Evolutionary conservation across 495 filamentous ascomycete species (phyloP), one percentile per base, ranked within the genome.

Genomic region (Evansstolkia leycettana): DNA sequence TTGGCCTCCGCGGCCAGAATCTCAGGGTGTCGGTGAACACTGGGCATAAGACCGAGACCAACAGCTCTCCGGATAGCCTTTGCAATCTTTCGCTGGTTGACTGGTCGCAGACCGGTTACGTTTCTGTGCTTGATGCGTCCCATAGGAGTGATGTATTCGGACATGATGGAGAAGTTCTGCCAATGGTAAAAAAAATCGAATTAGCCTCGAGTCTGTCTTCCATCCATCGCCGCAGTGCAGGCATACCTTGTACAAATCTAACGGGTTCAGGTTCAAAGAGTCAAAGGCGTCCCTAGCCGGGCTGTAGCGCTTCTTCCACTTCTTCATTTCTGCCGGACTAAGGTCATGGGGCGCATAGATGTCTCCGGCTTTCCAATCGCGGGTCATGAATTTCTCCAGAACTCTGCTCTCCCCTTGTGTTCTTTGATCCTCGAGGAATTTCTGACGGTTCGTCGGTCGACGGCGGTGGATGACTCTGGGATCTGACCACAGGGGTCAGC

Each of bases 131-230:
- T 84, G 54, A 98, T 95, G 18, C 87, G 73, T 14, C 90, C 90
- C 67, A 84, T 78, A 7, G 73, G 47, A 0, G 82, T 89, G 45
- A 86, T 76, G 56, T 78, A 95, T 57, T 96, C 89, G 29, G 79
- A 80, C 68, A 98, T 84, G 43, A 98, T 71, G 27, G 82, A 72
- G 64, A 90, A 92, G 62, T 98, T 96, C 88, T 95, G 46, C 28
- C 12, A 11, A n/a, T n/a, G n/a, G n/a, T n/a, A 39, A 29, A 9
- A 9, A 30, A 13, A 33, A 37, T 13, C 25, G 14, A 14, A 31
- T 31, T 31, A 31, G 28, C 13, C 9, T 11, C 3, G 14, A 10
- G 30, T 17, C 7, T 15, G 28, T 8, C 7, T 6, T 31, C n/a
- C n/a, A n/a, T n/a, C n/a, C 20, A 23, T 5, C 9, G 20, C 4